Evolutionary conservation across 176 grass and related monocot species (phyloP).

Genomic region (Oropetium thomaeum): DNA sequence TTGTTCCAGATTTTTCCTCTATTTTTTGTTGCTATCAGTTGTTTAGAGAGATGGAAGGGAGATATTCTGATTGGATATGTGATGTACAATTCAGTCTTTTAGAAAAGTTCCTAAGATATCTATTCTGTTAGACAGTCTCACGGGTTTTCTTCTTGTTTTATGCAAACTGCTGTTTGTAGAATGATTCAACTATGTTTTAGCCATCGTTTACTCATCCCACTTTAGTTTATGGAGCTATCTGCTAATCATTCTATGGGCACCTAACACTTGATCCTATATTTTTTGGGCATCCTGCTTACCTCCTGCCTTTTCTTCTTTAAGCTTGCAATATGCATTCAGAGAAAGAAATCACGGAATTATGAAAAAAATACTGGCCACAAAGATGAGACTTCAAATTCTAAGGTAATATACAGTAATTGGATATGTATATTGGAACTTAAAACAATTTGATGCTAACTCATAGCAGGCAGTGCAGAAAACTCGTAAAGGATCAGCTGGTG

Average conservation of each 20-base stretch:
- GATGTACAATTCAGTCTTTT: neutral
- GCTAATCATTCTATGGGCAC: neutral
- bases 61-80: neutral
- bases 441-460: constrained; percentile 31
- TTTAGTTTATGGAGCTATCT: neutral
- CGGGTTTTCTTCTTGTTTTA: neutral
- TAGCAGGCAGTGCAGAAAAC: constrained; percentile 46
- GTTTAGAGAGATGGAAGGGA: neutral
- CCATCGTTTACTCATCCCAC: neutral
- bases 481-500: constrained; percentile 73
- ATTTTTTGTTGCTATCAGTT: neutral
- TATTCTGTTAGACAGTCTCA: neutral
- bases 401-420: constrained; percentile 43
- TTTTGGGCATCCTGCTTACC: neutral
- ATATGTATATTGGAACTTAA: constrained; percentile 15
- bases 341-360: constrained; percentile 64
- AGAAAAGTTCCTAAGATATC: neutral
- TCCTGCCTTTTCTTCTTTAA: constrained; percentile 37
- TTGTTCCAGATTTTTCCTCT: neutral
- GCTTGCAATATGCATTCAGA: constrained; percentile 89
- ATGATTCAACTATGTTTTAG: constrained; percentile 11
- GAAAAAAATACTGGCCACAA: constrained; percentile 40
- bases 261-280: constrained; percentile 10
- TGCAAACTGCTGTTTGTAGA: constrained; percentile 7
- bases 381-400: constrained; percentile 45